Base-by-base conservation (phyloP, 805 yeast species). In the Candida hispaniensis region DNA sequence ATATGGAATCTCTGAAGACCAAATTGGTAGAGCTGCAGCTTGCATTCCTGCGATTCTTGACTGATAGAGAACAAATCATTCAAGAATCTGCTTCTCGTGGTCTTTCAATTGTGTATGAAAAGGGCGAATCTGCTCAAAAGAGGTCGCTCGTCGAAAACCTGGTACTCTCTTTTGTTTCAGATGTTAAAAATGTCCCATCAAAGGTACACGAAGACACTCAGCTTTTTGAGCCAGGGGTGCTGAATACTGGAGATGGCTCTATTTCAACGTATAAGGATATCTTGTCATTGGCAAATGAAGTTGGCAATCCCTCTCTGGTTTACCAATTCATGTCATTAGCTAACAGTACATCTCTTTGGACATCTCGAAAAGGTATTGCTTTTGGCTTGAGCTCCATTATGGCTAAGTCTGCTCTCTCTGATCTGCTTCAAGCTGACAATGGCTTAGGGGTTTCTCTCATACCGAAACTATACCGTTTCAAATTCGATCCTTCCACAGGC, bases 71-170 rank as follows among this genome's bases (percentile, higher is more conserved):
- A 51, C 95, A 86, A 18, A 56, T 85, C 12, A 64, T 85, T n/a
- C 96, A 88, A 50, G 96, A 88, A 41, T 70, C 91, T 8, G 95
- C 97, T 0, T 75, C 94, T 0, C 66, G 93, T 45, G 98, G 96
- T 3, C 63, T 88, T 34, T 73, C 86, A 44, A 59, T 86, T 11
- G 68, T 85, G 4, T 88, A 80, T 49, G 94, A 86, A 41, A 56
- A 71, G 43, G 93, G 94, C 10, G 75, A 73, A 44, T 39, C 51
- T 4, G 77, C 73, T 6, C 57, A 79, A 44, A 75, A 76, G 48
- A 91, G 81, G 36, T 68, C 70, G 0, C 61, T 88, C 50, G 80
- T 86, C 1, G 76, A 73, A 47, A 73, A 78, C 12, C 61, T 88
- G 26, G 60, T 88, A 38, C 65, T 61, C 26, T 78, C 94, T 0